A percentile compares a stretch with the other conserved stretches of the same genome.
Evolutionary conservation across 2,329 filamentous ascomycete genomes (phyloP).

Genomic region (Sporothrix protearum): DNA sequence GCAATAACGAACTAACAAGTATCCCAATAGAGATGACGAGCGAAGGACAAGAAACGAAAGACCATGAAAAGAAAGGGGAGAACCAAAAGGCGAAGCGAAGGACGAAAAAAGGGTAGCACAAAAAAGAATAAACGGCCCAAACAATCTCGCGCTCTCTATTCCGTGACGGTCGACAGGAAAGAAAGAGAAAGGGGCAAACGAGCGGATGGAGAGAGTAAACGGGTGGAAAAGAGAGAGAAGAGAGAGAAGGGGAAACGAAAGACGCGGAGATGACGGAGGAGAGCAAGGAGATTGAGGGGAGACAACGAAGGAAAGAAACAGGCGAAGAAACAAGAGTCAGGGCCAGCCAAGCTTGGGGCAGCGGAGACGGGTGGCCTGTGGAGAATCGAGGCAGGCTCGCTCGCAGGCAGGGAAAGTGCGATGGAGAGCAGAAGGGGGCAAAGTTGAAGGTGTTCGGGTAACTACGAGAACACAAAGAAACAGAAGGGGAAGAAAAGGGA

Average conservation of each 20-base stretch:
- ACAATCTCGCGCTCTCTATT: constrained; percentile 4
- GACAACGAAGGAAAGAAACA: not conserved
- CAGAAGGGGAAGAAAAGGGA: not conserved
- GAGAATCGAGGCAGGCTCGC: not conserved
- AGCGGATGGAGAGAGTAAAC: constrained; percentile 9
- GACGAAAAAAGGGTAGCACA: constrained; percentile 1
- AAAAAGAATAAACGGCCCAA: not conserved
- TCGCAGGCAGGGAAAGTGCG: constrained; percentile 3
- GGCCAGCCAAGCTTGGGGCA: constrained; percentile 9
- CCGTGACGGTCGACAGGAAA: not conserved
- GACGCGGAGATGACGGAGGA: not conserved
- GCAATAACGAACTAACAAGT: constrained; percentile 16
- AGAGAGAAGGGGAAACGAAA: constrained; percentile 3
- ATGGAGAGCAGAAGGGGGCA: not conserved
- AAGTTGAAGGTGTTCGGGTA: not conserved
- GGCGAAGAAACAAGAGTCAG: constrained; percentile 5
- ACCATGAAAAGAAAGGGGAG: not conserved
- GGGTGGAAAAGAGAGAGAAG: not conserved
- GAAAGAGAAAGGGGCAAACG: not conserved
- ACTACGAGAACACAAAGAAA: not conserved
- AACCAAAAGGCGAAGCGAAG: constrained; percentile 4
- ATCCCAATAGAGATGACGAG: not conserved
- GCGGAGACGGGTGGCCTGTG: constrained; percentile 15
- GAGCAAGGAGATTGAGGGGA: not conserved
- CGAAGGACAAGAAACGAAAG: not conserved